Conservation (phyloP, 345 rosid species). For the Lepidium didymum region DNA sequence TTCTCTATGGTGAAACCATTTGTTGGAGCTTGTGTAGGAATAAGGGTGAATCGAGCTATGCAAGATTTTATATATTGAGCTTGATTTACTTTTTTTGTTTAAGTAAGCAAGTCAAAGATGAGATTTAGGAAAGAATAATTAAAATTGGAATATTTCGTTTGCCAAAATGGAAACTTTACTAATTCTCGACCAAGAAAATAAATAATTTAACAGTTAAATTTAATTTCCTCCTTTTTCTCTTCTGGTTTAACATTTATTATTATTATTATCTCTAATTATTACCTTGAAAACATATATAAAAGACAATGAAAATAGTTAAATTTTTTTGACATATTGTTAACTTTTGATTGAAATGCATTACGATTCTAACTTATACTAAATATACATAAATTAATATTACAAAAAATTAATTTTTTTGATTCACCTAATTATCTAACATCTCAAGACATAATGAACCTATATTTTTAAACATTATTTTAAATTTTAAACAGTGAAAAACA, state of each 20-base stretch:
- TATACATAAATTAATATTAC: too few relatives aligned
- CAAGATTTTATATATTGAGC: background rate
- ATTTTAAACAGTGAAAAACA: too few relatives aligned
- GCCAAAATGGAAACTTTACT: slow-evolving; percentile 19
- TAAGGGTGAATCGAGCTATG: background rate
- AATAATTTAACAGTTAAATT: background rate
- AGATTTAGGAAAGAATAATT: slow-evolving; percentile 6
- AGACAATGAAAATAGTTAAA: too few relatives aligned
- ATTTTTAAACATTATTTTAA: too few relatives aligned
- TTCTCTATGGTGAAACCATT: background rate
- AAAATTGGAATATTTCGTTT: slow-evolving; percentile 16
- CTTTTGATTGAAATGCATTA: too few relatives aligned
- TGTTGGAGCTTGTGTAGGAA: slow-evolving; percentile 12
- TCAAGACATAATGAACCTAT: too few relatives aligned
- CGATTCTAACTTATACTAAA: too few relatives aligned
- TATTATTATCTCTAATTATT: too few relatives aligned
- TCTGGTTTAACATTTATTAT: background rate
- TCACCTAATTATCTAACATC: too few relatives aligned
- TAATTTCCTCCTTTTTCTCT: background rate
- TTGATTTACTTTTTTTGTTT: slow-evolving; percentile 13
- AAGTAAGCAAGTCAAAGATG: slow-evolving; percentile 20
- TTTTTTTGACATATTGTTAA: too few relatives aligned
- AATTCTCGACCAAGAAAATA: background rate
- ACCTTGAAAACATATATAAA: too few relatives aligned
- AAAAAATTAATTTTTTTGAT: too few relatives aligned